These are phyloP conservation scores for Oleoguttula mirabilis DNA, from an alignment of 495 filamentous ascomycete species.

Conservation along the genomic window DNA sequence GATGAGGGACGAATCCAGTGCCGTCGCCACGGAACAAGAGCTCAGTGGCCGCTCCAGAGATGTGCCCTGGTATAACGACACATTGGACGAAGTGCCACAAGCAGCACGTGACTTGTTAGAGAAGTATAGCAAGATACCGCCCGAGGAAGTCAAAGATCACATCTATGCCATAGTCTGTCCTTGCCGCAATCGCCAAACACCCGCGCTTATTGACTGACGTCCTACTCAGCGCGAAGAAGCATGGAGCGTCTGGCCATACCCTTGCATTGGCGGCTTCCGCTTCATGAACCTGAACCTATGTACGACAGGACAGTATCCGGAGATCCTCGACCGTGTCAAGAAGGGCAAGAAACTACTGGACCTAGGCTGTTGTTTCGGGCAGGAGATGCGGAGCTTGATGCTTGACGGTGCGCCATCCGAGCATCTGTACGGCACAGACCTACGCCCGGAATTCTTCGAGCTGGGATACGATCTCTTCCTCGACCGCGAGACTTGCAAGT, in stretches of 20 bases:
- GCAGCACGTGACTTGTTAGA: background rate
- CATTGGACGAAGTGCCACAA: background rate
- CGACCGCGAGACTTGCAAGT: conserved; percentile 22
- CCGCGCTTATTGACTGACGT: background rate
- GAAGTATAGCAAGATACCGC: background rate
- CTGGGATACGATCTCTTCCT: conserved; percentile 30
- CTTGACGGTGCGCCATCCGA: conserved; percentile 24
- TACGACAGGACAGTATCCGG: conserved; percentile 5
- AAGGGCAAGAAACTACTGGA: conserved; percentile 25
- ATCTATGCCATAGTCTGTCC: background rate
- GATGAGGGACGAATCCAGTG: background rate
- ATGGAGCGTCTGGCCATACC: conserved; percentile 19
- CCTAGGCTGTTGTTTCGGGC: conserved; percentile 32
- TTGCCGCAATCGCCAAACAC: background rate
- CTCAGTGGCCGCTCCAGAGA: background rate
- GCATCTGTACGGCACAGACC: conserved; percentile 27
- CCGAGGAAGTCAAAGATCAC: background rate
- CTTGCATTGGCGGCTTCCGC: conserved; percentile 14
- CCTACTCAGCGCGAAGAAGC: conserved; percentile 17
- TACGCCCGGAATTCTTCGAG: conserved; percentile 18
- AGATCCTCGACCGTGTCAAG: conserved; percentile 16
- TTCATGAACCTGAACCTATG: conserved; percentile 9
- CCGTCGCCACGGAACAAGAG: background rate
- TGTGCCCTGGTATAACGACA: background rate
- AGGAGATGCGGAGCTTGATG: conserved; percentile 28